Percentiles rank a stretch among this genome's conserved stretches.
These are phyloP conservation scores for Pseudoturritis turrita DNA, from an alignment of 345 rosid genomes.

Conservation along the genomic window DNA sequence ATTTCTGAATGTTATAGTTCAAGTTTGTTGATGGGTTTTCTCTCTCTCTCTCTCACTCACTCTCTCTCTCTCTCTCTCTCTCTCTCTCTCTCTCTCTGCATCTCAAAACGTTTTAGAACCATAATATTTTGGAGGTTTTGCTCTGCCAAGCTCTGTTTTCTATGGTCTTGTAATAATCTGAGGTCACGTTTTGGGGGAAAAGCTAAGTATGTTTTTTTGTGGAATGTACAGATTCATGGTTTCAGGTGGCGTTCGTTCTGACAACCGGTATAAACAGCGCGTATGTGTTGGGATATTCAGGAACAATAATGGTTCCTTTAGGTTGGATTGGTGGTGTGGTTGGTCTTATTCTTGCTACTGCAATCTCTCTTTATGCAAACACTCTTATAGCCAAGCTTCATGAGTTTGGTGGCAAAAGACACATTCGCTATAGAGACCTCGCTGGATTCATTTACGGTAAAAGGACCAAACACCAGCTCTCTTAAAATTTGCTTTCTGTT, in stretches of 20 bases:
- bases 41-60: no score
- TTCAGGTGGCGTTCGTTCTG: constrained; percentile 76
- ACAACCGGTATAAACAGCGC: constrained; percentile 91
- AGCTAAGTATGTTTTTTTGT: constrained; percentile 8
- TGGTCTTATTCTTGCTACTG: constrained; percentile 65
- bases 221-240: constrained; percentile 75
- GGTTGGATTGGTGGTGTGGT: constrained; percentile 80
- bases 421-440: constrained; percentile 89
- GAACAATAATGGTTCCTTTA: constrained; percentile 81
- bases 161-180: neutral
- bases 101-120: neutral
- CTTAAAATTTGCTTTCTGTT: neutral
- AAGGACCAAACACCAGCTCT: neutral
- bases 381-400: constrained; percentile 79
- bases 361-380: constrained; percentile 71
- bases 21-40: neutral
- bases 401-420: constrained; percentile 83
- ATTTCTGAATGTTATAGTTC: neutral
- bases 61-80: no score
- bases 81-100: no score
- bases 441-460: constrained; percentile 78
- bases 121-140: neutral
- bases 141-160: neutral
- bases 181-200: neutral
- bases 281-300: constrained; percentile 85